Percentiles rank a stretch among this genome's conserved stretches.
Evolutionary conservation across 2,329 filamentous ascomycete species (phyloP).

Genomic region (Aaosphaeria pasadenensis): DNA sequence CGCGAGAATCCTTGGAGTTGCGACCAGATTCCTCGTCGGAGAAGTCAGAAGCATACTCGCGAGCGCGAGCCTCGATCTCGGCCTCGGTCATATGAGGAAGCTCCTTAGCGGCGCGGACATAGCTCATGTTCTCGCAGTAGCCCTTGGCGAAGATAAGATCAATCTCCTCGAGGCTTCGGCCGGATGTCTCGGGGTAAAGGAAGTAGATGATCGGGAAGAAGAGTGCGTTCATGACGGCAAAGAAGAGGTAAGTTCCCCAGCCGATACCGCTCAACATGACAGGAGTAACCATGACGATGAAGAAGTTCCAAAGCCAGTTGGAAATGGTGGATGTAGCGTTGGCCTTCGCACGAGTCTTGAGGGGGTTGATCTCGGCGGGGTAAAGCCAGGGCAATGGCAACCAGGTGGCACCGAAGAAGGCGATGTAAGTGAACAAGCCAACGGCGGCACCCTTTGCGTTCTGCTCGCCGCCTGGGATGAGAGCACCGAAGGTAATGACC

Average conservation of each 20-base stretch:
- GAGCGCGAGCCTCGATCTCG: background rate
- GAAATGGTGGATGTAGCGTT: constrained; percentile 54
- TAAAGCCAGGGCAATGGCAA: constrained; percentile 61
- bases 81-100: constrained; percentile 48
- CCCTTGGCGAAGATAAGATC: constrained; percentile 48
- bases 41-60: background rate
- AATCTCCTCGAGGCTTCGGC: constrained; percentile 51
- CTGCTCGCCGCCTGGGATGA: constrained; percentile 34
- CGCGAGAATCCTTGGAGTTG: background rate
- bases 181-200: constrained; percentile 56
- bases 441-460: constrained; percentile 53
- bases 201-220: constrained; percentile 55
- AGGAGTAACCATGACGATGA: constrained; percentile 43
- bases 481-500: constrained; percentile 43
- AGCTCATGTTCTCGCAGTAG: constrained; percentile 55
- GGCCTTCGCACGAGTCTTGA: constrained; percentile 55
- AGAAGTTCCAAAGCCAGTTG: constrained; percentile 55
- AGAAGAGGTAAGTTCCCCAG: constrained; percentile 46
- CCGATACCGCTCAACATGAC: constrained; percentile 35
- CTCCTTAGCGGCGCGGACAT: constrained; percentile 55
- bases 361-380: constrained; percentile 52
- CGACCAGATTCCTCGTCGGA: background rate
- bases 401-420: constrained; percentile 65
- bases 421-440: constrained; percentile 67
- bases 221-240: constrained; percentile 50